Evolutionary conservation across 805 yeast genomes (phyloP), one percentile per base, ranked within the genome.

Genomic region (Limtongia smithiae): DNA sequence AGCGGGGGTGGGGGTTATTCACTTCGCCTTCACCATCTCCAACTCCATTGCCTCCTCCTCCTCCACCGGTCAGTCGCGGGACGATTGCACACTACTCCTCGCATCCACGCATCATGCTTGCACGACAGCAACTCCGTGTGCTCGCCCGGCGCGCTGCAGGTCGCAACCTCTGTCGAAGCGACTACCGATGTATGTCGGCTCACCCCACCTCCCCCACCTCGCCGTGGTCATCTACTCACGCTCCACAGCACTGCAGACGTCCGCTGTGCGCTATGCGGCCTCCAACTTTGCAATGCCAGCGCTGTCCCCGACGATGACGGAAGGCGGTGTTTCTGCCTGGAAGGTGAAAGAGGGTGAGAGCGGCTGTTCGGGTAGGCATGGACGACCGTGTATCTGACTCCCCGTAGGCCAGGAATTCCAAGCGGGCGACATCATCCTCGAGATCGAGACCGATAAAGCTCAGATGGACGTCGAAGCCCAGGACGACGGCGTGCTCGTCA

Each of bases 241-340:
- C n/a, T n/a, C n/a, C n/a, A 24, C 17, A 47, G 51, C 20, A 17
- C 39, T 48, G 12, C 37, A 43, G 21, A 27, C 45, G 2, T 3
- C 28, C 7, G 38, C 45, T 2, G n/a, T 5, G 1, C 9, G 20
- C 3, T 38, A 28, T 31, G 54, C 49, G 8, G 71, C 71, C 25
- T 33, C 57, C 28, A 64, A 63, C 50, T 88, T 87, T 71, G 81
- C 75, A 46, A 91, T 91, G 97, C 98, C 98, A 3, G 97, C 98
- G 22, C 87, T 91, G 96, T 90, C 97, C 4, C 98, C 98, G 37
- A 91, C 98, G 5, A 91, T 91, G 98, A 88, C 89, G 27, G 86
- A 82, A 65, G 98, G 98, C 35, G 96, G 95, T 4, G 78, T 91
- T 57, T 86, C 88, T 11, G 75, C 80, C 46, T 91, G 98, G 98